phyloP scores from a whole-genome alignment of 306 rosid species.

The Alnus glutinosa region DNA sequence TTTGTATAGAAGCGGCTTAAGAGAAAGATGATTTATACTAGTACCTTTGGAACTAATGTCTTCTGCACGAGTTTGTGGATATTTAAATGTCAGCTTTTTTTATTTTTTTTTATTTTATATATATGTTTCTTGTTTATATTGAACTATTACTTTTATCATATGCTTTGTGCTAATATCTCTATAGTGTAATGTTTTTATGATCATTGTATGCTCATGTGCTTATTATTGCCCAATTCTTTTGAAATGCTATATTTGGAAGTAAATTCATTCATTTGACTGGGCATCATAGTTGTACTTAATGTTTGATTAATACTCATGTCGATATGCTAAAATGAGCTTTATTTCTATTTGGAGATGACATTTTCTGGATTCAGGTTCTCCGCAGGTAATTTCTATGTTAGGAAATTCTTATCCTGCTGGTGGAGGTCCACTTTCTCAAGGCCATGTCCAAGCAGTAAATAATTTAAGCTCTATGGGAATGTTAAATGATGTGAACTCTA shows the following conservation, averaged over 20 bases:
- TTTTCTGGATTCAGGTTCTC: slow-evolving; percentile 77
- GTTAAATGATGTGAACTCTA: slow-evolving; percentile 89
- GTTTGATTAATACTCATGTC: neutral
- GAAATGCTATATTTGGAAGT: neutral
- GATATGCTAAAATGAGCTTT: neutral
- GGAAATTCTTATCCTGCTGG: slow-evolving; percentile 81
- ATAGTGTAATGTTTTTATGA: neutral
- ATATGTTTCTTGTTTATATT: neutral
- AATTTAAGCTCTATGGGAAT: slow-evolving; percentile 84
- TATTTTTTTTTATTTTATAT: too few species aligned
- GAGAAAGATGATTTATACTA: slow-evolving; percentile 17
- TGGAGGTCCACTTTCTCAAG: slow-evolving; percentile 89
- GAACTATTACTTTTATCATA: neutral
- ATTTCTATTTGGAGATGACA: slow-evolving; percentile 25
- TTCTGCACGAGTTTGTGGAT: neutral
- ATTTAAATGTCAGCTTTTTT: too few species aligned
- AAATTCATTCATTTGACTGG: neutral
- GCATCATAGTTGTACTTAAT: neutral
- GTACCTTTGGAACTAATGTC: neutral
- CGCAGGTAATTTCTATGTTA: slow-evolving; percentile 84
- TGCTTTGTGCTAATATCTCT: neutral
- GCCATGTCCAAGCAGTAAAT: slow-evolving; percentile 74
- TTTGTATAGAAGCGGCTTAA: neutral
- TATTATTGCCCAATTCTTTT: neutral
- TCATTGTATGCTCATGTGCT: neutral